A percentile compares a stretch with the other conserved stretches of the same genome.
Evolutionary conservation across 257 asterid species (phyloP).

Genomic region (Solanum dulcamara): DNA sequence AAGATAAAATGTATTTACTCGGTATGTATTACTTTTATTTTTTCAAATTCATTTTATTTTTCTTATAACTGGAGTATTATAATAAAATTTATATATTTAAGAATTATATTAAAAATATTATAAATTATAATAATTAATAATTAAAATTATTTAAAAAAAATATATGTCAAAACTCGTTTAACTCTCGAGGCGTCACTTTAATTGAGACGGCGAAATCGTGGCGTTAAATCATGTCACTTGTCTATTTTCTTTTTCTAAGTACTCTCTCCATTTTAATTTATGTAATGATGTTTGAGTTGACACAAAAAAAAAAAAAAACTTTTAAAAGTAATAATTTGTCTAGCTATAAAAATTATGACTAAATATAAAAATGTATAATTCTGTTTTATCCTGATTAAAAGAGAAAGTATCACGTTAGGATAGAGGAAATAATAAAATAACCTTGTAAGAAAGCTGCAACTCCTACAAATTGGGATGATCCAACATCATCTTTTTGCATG

Average conservation of each 20-base stretch:
- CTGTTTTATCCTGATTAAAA: no score
- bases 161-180: no score
- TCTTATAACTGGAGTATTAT: neutral
- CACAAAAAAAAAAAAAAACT: neutral
- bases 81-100: neutral
- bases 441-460: neutral
- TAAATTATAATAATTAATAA: no score
- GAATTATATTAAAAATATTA: no score
- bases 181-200: no score
- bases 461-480: neutral
- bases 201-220: no score
- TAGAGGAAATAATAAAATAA: neutral
- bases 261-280: neutral
- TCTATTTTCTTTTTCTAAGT: neutral
- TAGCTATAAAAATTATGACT: no score
- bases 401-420: no score
- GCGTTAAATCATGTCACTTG: neutral
- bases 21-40: neutral
- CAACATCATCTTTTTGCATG: neutral
- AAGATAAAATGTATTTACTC: neutral
- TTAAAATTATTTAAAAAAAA: no score
- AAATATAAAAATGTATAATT: no score
- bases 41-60: neutral
- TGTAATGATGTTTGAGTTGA: neutral
- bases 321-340: no score